Evolutionary conservation across 495 filamentous ascomycete species (phyloP), one percentile per base, ranked within the genome.

Genomic region (Cenococcum geophilum): DNA sequence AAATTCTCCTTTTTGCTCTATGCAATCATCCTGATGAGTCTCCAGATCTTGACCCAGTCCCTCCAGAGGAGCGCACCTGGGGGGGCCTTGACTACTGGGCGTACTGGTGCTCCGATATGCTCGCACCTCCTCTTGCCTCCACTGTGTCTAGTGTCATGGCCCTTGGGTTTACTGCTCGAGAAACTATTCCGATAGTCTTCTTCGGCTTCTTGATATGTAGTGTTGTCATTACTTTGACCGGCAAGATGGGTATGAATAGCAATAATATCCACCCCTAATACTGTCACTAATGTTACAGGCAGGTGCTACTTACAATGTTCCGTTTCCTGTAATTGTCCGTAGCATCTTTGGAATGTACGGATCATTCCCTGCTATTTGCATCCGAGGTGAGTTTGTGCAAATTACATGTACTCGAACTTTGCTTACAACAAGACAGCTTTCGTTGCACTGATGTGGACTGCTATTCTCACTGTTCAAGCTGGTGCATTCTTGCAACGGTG

Each of bases 301-400:
- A 10, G 90, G 90, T 56, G 88, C 91, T n/a, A 86, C 83, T 32
- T 96, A 96, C 75, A 87, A 92, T 73, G 89, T 93, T 51, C 88
- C 88, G 2, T 95, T 93, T 72, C 91, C 91, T 3, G 89, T 95
- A 25, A 83, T 88, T 16, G 78, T 76, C 49, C 78, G 91, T 60
- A 80, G 86, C 2, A 86, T 85, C 0, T 96, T 95, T 66, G 91
- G 91, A 42, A 88, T 93, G 60, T 95, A 88, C 85, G 91, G 91
- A 1, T 85, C 82, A 37, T 79, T 77, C 55, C 73, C 75, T 32
- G 77, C 73, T 8, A 78, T 80, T 34, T 73, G 76, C 59, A 73
- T 79, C 49, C 71, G 76, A 56, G 74, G 63, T 70, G 56, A 40
- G 48, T 58, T 11, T 16, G 34, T 47, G 23, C 14, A 37, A 10